Evolutionary conservation across 2,329 filamentous ascomycete species (phyloP).

Genomic region (Emmonsia crescens): DNA sequence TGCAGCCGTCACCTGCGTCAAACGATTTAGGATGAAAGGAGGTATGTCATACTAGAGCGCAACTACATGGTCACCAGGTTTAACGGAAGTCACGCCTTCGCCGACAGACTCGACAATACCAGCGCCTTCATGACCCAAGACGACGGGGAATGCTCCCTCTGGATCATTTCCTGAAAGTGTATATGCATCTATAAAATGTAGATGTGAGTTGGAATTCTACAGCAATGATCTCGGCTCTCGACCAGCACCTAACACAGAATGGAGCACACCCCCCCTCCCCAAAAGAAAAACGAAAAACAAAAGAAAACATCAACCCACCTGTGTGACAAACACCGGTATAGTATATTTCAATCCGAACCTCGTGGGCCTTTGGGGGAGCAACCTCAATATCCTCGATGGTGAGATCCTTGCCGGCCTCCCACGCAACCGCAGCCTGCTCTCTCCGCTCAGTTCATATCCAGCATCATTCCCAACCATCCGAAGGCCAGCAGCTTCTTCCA

Average conservation of each 20-base stretch:
- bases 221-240: background rate
- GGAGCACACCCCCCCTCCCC: background rate
- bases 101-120: constrained; percentile 89
- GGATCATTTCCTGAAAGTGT: constrained; percentile 93
- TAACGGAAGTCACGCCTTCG: constrained; percentile 89
- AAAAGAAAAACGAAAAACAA: background rate
- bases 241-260: background rate
- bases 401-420: constrained; percentile 87
- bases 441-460: background rate
- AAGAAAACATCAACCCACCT: constrained; percentile 43
- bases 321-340: constrained; percentile 99
- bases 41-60: constrained; percentile 61
- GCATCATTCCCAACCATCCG: background rate
- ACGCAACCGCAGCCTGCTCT: constrained; percentile 74
- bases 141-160: constrained; percentile 83
- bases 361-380: constrained; percentile 73
- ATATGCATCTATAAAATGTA: constrained; percentile 60
- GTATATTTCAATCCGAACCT: constrained; percentile 93
- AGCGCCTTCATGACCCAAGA: constrained; percentile 83
- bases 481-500: background rate
- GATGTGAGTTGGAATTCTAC: background rate
- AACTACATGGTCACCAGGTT: constrained; percentile 83
- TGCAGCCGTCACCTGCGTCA: background rate
- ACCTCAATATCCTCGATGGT: constrained; percentile 90
- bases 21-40: background rate